Base-by-base conservation (phyloP, 495 filamentous ascomycete genomes). In the Podospora comata region DNA sequence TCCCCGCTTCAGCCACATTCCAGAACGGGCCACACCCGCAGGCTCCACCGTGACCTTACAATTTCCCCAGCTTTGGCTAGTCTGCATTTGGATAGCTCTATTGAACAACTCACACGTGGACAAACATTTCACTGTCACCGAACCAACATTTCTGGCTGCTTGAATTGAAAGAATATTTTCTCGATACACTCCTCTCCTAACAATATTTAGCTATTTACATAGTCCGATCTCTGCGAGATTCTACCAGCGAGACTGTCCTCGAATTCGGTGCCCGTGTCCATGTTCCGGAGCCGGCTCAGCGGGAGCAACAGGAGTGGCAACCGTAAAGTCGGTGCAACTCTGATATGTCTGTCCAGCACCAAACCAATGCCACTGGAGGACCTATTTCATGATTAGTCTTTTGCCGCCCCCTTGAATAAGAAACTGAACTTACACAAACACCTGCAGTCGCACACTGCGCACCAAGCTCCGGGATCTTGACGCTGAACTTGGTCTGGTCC, bases 291-390 rank as follows among this genome's bases (percentile, higher is more conserved):
- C 39, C 9, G 13, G 39, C 16, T 19, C 61, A 19, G 19, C 20
- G 4, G 44, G 28, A 2, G 53, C 28, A 7, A n/a, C 16, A 5
- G 58, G 39, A 1, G 60, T 26, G 6, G 75, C 65, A 57, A 89
- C 74, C 55, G 85, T 86, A 76, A 92, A 91, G 75, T 93, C 90
- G 70, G 91, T 74, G 74, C 89, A 91, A 56, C 85, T 84, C 83
- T 92, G 87, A 70, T 92, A 92, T 30, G 89, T 91, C 82, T 93
- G 90, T 60, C 85, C 83, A 44, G 88, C 86, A 7, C 82, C 84
- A 55, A 83, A 81, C 64, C 88, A 89, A 71, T 87, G 88, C 89
- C 89, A 93, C 75, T 92, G 89, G 30, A 92, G 80, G 27, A 89
- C 79, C 80, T 88, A 67, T 65, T 76, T 27, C 39, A 48, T 48